Evolutionary conservation across 1,284 basidiomycete species (phyloP).

Genomic region (Marasmius tenuissimus): DNA sequence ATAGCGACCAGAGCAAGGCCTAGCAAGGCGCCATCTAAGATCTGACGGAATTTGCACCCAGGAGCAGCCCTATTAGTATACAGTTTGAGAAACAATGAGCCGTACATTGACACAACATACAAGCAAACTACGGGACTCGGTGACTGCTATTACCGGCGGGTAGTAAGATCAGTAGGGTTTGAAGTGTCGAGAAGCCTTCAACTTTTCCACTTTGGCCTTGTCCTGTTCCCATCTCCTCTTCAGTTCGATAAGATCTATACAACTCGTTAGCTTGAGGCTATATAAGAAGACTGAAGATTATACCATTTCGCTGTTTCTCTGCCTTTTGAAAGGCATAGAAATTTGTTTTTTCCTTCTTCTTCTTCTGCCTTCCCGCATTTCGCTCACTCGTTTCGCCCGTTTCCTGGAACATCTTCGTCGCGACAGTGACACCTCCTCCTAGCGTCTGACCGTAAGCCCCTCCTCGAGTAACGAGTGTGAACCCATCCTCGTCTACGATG

Average conservation of each 20-base stretch:
- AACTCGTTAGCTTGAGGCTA: slow-evolving; percentile 4
- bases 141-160: not conserved
- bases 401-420: slow-evolving; percentile 71
- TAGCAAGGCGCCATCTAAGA: too few species aligned
- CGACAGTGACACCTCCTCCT: slow-evolving; percentile 78
- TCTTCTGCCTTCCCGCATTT: slow-evolving; percentile 57
- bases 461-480: slow-evolving; percentile 85
- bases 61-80: too few species aligned
- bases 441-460: slow-evolving; percentile 86
- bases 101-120: too few species aligned
- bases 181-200: slow-evolving; percentile 78
- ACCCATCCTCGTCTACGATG: slow-evolving; percentile 89
- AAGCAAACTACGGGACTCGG: not conserved
- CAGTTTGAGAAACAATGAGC: too few species aligned
- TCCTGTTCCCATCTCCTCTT: slow-evolving; percentile 84
- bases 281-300: slow-evolving; percentile 22
- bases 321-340: slow-evolving; percentile 90
- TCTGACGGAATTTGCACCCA: too few species aligned
- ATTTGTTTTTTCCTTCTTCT: slow-evolving; percentile 66
- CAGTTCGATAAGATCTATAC: slow-evolving; percentile 70
- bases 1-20: too few species aligned
- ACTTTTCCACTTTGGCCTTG: slow-evolving; percentile 82
- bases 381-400: slow-evolving; percentile 51
- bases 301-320: slow-evolving; percentile 84
- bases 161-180: slow-evolving; percentile 71